A percentile compares a stretch with the other conserved stretches of the same genome.
Evolutionary conservation across 2,329 filamentous ascomycete species (phyloP).

Genomic region (Stenocarpella maydis): DNA sequence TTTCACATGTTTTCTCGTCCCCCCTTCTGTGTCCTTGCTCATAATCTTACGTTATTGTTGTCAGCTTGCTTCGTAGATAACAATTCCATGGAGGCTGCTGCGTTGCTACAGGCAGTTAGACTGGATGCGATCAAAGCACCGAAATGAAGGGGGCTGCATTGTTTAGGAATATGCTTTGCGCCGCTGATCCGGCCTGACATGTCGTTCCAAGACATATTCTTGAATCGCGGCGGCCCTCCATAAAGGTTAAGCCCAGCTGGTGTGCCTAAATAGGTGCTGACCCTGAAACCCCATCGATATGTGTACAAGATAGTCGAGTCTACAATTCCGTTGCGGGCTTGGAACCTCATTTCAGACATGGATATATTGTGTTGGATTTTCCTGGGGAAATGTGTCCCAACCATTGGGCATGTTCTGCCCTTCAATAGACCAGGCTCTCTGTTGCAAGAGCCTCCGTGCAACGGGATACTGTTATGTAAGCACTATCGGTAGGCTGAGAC

Average conservation of each 20-base stretch:
- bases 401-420: too few relatives aligned
- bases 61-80: neutral
- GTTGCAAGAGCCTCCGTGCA: neutral
- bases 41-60: neutral
- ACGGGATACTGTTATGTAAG: constrained; percentile 6
- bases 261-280: neutral
- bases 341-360: neutral
- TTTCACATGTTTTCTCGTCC: neutral
- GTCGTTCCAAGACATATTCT: neutral
- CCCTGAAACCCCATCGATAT: too few relatives aligned
- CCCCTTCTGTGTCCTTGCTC: neutral
- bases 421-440: too few relatives aligned
- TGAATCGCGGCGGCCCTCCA: neutral
- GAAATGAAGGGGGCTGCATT: neutral
- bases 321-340: neutral
- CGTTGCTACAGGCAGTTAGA: neutral
- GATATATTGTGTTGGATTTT: neutral
- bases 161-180: neutral
- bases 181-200: neutral
- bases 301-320: neutral
- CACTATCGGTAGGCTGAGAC: neutral
- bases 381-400: too few relatives aligned
- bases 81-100: neutral
- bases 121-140: neutral
- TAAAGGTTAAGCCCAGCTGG: neutral